Percentiles rank a stretch among this genome's conserved stretches.
phyloP scores from a whole-genome alignment of 1,284 basidiomycete genomes.

The Retiboletus fuscus region DNA sequence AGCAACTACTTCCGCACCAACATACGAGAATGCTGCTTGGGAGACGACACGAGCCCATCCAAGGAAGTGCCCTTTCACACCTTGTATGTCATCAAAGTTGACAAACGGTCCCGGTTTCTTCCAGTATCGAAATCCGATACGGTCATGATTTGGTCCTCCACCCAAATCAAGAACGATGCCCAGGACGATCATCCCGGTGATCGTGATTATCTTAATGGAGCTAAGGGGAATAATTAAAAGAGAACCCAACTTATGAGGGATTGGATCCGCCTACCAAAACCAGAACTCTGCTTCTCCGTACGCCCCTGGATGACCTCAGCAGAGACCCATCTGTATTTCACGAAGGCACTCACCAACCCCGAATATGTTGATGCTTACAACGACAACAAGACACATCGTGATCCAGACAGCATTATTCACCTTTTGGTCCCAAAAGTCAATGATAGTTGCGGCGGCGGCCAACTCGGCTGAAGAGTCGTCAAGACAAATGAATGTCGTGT shows the following conservation, averaged over 20 bases:
- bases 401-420: constrained; percentile 71
- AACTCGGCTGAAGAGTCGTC: constrained; percentile 60
- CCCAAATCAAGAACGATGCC: constrained; percentile 57
- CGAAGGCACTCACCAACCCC: constrained; percentile 55
- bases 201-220: constrained; percentile 56
- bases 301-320: constrained; percentile 41
- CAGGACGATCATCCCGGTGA: constrained; percentile 56
- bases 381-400: constrained; percentile 68
- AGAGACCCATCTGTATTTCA: too few relatives aligned
- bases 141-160: constrained; percentile 52
- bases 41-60: constrained; percentile 58
- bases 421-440: constrained; percentile 63
- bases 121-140: constrained; percentile 59
- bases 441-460: constrained; percentile 71
- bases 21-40: constrained; percentile 60
- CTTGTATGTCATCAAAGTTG: constrained; percentile 43
- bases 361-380: constrained; percentile 68
- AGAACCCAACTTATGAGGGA: background rate
- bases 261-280: constrained; percentile 44
- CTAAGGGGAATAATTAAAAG: constrained; percentile 26
- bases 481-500: background rate
- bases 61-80: constrained; percentile 52
- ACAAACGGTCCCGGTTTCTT: constrained; percentile 55
- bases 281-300: constrained; percentile 67
- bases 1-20: constrained; percentile 68